A percentile compares a stretch with the other conserved stretches of the same genome.
These are phyloP conservation scores for Backusella tuberculispora DNA, from an alignment of 192 early-diverging fungal species.

Conservation along the genomic window DNA sequence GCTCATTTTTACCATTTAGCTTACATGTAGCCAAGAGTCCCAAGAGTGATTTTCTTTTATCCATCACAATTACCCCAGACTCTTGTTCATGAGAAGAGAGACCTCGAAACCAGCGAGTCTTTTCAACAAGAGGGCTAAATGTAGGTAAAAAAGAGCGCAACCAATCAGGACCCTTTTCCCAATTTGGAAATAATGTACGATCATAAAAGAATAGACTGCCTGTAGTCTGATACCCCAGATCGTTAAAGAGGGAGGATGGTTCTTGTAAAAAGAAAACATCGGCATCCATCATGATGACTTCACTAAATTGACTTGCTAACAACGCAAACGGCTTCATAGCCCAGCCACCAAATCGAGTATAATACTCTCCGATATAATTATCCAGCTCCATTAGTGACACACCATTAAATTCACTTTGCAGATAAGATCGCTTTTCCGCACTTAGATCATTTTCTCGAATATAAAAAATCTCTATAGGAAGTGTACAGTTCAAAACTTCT, in stretches of 20 bases:
- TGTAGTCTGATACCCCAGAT: conserved; percentile 48
- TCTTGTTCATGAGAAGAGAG: conserved; percentile 55
- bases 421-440: conserved; percentile 27
- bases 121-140: conserved; percentile 32
- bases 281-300: conserved; percentile 67
- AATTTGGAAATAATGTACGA: conserved; percentile 52
- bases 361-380: conserved; percentile 43
- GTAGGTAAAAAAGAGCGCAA: conserved; percentile 32
- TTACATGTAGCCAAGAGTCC: conserved; percentile 57
- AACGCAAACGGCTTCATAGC: conserved; percentile 70
- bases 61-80: conserved; percentile 59
- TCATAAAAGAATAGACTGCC: conserved; percentile 66
- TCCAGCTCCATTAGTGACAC: conserved; percentile 46
- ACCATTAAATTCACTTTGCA: conserved; percentile 36
- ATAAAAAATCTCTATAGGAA: conserved; percentile 65
- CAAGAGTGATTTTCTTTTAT: conserved; percentile 51
- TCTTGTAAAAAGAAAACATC: conserved; percentile 69
- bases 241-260: conserved; percentile 52
- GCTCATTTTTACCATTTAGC: conserved; percentile 53
- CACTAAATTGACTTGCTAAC: conserved; percentile 58
- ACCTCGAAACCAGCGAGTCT: conserved; percentile 37
- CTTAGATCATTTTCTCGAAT: conserved; percentile 49
- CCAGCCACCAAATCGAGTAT: conserved; percentile 56
- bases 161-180: conserved; percentile 45
- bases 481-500: conserved; percentile 36